Conservation (phyloP, 768 basidiomycete species). For the Pleurotus djamor region DNA sequence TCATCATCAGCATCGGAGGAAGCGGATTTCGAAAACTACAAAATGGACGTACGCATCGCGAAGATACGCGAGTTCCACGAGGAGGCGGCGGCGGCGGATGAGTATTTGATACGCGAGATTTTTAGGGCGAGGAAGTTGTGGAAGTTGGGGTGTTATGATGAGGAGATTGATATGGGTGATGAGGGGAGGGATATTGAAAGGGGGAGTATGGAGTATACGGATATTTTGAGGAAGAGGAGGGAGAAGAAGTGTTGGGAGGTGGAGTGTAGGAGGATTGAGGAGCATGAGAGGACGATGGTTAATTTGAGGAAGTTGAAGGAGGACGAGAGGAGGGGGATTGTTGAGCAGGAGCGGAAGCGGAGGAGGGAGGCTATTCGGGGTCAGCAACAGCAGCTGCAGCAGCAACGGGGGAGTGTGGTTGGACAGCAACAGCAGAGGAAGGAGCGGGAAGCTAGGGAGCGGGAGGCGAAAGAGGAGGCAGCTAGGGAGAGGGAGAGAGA, state of each 20-base stretch:
- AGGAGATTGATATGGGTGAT: conserved; percentile 16
- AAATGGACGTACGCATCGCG: conserved; percentile 40
- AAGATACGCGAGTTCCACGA: conserved; percentile 48
- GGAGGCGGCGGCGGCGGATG: conserved; percentile 8
- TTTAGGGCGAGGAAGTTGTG: conserved; percentile 8
- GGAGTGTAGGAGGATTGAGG: conserved; percentile 26
- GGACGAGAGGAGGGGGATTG: conserved; percentile 19
- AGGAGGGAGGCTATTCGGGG: conserved; percentile 17
- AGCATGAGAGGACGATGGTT: conserved; percentile 34
- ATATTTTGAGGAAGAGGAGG: conserved; percentile 17
- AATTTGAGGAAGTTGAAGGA: conserved; percentile 25
- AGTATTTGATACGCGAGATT: conserved; percentile 9
- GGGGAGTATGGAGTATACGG: conserved; percentile 19
- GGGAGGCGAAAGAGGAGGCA: too few species aligned
- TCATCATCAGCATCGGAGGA: conserved; percentile 27
- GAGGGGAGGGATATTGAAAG: conserved; percentile 15
- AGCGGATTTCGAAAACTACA: conserved; percentile 38
- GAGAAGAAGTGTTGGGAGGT: conserved; percentile 22
- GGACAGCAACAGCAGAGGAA: too few species aligned
- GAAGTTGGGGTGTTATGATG: conserved; percentile 12
- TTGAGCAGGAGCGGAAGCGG: conserved; percentile 22
- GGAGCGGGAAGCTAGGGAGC: too few species aligned
- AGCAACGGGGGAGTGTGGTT: too few species aligned
- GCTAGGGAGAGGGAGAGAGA: neutral
- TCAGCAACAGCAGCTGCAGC: neutral